Percentiles rank a stretch among this genome's conserved stretches.
Evolutionary conservation across 2,329 filamentous ascomycete species (phyloP).

Genomic region (Microascus cirrosus): DNA sequence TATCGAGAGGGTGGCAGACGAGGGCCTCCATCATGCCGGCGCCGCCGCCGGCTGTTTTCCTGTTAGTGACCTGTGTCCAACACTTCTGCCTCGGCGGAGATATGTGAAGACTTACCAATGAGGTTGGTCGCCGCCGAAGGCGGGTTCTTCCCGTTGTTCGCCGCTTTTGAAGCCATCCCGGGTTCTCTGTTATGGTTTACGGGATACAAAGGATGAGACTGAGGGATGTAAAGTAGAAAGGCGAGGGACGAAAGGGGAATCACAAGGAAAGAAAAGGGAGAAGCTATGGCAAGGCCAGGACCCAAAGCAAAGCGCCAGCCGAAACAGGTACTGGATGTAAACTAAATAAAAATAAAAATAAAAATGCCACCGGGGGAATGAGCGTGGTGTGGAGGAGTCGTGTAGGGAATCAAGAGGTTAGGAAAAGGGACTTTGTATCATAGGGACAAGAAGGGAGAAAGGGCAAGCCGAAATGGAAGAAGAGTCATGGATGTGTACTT

Average conservation of each 20-base stretch:
- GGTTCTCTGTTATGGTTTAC: background rate
- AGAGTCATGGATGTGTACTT: background rate
- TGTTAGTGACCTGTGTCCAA: conserved; percentile 77
- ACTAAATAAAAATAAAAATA: background rate
- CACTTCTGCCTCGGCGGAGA: conserved; percentile 46
- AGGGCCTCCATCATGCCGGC: conserved; percentile 99
- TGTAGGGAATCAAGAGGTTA: background rate
- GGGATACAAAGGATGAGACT: background rate
- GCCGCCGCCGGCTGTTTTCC: conserved; percentile 68
- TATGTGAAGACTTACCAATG: conserved; percentile 55
- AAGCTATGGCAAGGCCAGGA: background rate
- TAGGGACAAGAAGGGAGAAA: background rate
- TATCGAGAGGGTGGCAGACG: conserved; percentile 89
- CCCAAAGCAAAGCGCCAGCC: background rate
- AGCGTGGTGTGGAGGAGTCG: background rate
- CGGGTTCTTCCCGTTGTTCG: conserved; percentile 54
- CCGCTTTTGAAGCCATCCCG: conserved; percentile 20
- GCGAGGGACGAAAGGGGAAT: conserved; percentile 1
- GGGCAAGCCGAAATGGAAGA: background rate
- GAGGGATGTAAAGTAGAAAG: background rate
- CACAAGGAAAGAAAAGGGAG: conserved; percentile 1
- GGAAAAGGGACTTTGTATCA: background rate
- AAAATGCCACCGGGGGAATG: background rate
- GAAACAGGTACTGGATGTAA: background rate
- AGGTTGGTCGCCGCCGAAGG: conserved; percentile 82